These are phyloP conservation scores for Yamadazyma songkhlaensis DNA, from an alignment of 1,139 yeast genomes.

Conservation along the genomic window DNA sequence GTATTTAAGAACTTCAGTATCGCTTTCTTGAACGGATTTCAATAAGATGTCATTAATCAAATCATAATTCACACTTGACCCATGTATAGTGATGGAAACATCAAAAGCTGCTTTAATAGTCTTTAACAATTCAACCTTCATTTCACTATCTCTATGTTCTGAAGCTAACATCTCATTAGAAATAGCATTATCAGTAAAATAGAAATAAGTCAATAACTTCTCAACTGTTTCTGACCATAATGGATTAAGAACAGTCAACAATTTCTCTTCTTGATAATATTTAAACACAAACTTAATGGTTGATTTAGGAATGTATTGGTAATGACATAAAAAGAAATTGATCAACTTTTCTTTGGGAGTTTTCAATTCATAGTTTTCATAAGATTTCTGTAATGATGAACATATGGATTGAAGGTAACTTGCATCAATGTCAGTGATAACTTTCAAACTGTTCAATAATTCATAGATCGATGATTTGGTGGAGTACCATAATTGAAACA, in stretches of 20 bases:
- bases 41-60: constrained; percentile 28
- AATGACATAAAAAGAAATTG: constrained; percentile 38
- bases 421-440: constrained; percentile 30
- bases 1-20: constrained; percentile 30
- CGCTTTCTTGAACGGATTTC: constrained; percentile 25
- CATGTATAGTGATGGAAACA: constrained; percentile 29
- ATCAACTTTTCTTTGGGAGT: constrained; percentile 48
- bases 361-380: constrained; percentile 34
- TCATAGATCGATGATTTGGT: constrained; percentile 42
- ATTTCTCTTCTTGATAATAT: constrained; percentile 47
- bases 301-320: constrained; percentile 32
- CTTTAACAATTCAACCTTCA: constrained; percentile 39
- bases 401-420: constrained; percentile 37
- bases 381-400: constrained; percentile 30
- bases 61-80: constrained; percentile 23
- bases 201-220: constrained; percentile 47
- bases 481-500: constrained; percentile 52
- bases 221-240: constrained; percentile 52
- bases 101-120: constrained; percentile 44
- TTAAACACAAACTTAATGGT: constrained; percentile 41
- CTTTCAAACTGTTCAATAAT: constrained; percentile 19
- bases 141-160: constrained; percentile 14
- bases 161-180: constrained; percentile 1
- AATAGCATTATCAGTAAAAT: constrained; percentile 17
- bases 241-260: constrained; percentile 53